Base-by-base conservation (phyloP, 805 yeast species). In the Lachancea sp. region DNA sequence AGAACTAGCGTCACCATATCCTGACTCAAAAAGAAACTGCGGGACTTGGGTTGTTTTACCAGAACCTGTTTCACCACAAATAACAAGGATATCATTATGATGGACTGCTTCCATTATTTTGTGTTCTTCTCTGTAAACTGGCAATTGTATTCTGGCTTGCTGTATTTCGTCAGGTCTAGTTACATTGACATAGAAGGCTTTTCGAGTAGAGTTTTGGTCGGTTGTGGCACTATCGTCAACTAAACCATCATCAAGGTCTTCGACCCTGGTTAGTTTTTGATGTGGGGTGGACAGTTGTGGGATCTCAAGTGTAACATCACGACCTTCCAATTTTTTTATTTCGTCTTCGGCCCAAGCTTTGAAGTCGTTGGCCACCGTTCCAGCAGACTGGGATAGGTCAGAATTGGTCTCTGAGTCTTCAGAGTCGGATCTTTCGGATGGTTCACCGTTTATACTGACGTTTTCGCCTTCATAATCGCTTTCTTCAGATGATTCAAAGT, bases 1-100 rank as follows among this genome's bases (percentile, higher is more conserved):
- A 5, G 66, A 64, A 6, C 72, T 70, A 5, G 58, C 50, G 32
- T 65, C 60, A 4, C 96, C 97, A 56, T 82, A 90, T 1, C 97
- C 97, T 0, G 95, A 77, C 63, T 92, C 99, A 56, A 79, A 87
- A 33, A 92, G 64, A 55, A 92, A 92, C 59, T 92, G 99, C 0
- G 99, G 98, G 4, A 92, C 89, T 64, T 92, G 99, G 0, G 99
- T 92, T 1, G 98, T 92, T 61, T 92, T 92, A 64, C 98, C 98
- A 2, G 97, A 88, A 52, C 98, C 98, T 1, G 98, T 92, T 54
- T 89, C 97, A 70, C 98, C 98, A 67, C 97, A 90, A 19, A 92
- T 72, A 11, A 92, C 81, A 0, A 89, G 78, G 45, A 90, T 83
- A 54, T 89, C 96, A 55, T 90, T 84, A 54, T 90, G 94, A 57